phyloP scores from a whole-genome alignment of 768 basidiomycete genomes.

The Mycena polygramma region DNA sequence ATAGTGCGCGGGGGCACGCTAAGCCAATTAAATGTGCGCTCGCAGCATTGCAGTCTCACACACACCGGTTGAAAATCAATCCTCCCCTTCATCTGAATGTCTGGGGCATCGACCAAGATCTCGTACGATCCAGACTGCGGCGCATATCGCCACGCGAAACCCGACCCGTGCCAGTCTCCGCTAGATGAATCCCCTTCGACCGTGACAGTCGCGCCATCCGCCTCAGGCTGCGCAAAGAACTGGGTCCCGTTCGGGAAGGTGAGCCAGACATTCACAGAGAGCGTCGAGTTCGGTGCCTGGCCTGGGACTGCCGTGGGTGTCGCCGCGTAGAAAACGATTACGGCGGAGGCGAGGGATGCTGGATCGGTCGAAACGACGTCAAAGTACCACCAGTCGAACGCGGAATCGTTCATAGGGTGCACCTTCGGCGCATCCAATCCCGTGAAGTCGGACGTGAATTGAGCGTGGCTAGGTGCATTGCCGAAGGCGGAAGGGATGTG shows the following conservation, averaged over 20 bases:
- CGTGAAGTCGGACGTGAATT: no score
- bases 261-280: no score
- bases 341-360: no score
- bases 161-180: constrained; percentile 35
- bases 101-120: constrained; percentile 24
- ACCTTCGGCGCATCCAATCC: no score
- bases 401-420: no score
- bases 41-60: not conserved
- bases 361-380: no score
- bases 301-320: no score
- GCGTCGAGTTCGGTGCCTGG: no score
- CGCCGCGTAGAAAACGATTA: no score
- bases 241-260: constrained; percentile 29
- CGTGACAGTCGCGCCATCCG: constrained; percentile 23
- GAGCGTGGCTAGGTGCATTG: no score
- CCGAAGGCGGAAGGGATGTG: no score
- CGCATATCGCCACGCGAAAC: constrained; percentile 27
- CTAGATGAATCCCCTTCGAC: constrained; percentile 19
- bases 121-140: constrained; percentile 10
- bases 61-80: constrained; percentile 23
- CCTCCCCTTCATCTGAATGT: constrained; percentile 23
- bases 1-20: constrained; percentile 34
- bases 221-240: not conserved
- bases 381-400: no score
- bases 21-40: not conserved